Evolutionary conservation across 805 yeast genomes (phyloP), one percentile per base, ranked within the genome.

Genomic region (Hanseniaspora pseudoguilliermondii): DNA sequence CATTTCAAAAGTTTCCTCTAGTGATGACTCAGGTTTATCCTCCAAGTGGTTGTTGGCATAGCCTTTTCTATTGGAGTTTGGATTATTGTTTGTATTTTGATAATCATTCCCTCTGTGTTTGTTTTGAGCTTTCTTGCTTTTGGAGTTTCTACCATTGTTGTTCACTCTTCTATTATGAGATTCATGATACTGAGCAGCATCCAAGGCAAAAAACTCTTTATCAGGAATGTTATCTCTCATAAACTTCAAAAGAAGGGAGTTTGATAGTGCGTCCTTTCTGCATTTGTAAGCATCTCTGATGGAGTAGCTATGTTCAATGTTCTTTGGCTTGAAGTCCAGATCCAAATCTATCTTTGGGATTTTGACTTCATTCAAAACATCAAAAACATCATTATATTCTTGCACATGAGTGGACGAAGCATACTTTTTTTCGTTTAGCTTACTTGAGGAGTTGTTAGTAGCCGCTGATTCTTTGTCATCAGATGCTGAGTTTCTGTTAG

Each of bases 131-230:
- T 54, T 57, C 20, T 58, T 47, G 29, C 58, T 57, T 34, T 57
- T 56, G 21, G 32, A 49, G 32, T 57, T 57, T 27, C 49, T 51
- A 2, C 23, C 35, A 32, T 32, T 51, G 47, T 25, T 36, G 40
- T 51, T 25, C 35, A 32, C 18, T 18, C 44, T 29, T 54, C 43
- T 18, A 9, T 25, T 20, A 7, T 41, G 18, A 40, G 49, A 32
- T 23, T 48, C 40, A 32, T 47, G 29, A 62, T 63, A 18, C 61
- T 62, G 52, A 57, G 62, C 49, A 61, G 66, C 59, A 69, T 70
- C 54, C 72, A 62, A 58, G 77, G 71, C 77, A 81, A 80, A 60
- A 79, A 80, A 18, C 72, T 68, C 54, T 65, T 68, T 39, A 70
- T 75, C 3, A 83, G 83, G 59, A 78, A 68, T 32, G 65, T 59